A percentile compares a stretch with the other conserved stretches of the same genome.
phyloP scores from a whole-genome alignment of 2,329 filamentous ascomycete species.

The Ilyonectria sp. region DNA sequence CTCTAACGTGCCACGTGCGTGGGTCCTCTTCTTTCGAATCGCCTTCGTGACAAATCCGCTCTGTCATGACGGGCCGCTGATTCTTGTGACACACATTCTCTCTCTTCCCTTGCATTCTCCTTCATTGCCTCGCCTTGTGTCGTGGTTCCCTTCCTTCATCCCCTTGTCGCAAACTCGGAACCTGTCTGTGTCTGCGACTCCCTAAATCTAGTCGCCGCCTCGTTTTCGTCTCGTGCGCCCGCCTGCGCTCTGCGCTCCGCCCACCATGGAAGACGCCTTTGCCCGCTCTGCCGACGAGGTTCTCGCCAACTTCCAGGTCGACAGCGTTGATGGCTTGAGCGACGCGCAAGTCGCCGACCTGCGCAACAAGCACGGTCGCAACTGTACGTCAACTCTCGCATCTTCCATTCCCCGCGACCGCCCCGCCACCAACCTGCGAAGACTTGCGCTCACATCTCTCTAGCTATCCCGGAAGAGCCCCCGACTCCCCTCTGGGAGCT shows the following conservation, averaged over 20 bases:
- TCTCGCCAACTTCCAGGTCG: constrained; percentile 71
- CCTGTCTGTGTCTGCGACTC: constrained; percentile 27
- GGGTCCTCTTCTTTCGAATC: constrained; percentile 42
- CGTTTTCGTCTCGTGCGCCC: constrained; percentile 36
- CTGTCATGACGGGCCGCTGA: constrained; percentile 49
- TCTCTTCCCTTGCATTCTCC: constrained; percentile 32
- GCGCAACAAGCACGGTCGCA: constrained; percentile 74
- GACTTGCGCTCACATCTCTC: constrained; percentile 32
- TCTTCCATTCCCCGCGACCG: constrained; percentile 12
- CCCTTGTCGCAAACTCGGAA: constrained; percentile 21
- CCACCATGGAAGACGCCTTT: constrained; percentile 75
- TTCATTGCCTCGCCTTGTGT: constrained; percentile 30
- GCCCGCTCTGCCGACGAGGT: constrained; percentile 71
- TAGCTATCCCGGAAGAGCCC: constrained; percentile 85
- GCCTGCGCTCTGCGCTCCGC: constrained; percentile 41
- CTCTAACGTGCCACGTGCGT: constrained; percentile 52
- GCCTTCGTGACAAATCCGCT: constrained; percentile 49
- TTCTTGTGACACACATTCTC: constrained; percentile 30
- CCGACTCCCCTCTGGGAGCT: constrained; percentile 97
- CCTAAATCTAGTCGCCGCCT: constrained; percentile 17
- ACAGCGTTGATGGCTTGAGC: constrained; percentile 68
- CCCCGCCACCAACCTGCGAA: constrained; percentile 26
- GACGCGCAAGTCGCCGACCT: constrained; percentile 71
- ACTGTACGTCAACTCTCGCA: constrained; percentile 66
- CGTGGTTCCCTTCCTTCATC: constrained; percentile 26